A percentile compares a stretch with the other conserved stretches of the same genome.
These are phyloP conservation scores for Kwoniella shivajii DNA, from an alignment of 1,284 basidiomycete species.

Conservation along the genomic window DNA sequence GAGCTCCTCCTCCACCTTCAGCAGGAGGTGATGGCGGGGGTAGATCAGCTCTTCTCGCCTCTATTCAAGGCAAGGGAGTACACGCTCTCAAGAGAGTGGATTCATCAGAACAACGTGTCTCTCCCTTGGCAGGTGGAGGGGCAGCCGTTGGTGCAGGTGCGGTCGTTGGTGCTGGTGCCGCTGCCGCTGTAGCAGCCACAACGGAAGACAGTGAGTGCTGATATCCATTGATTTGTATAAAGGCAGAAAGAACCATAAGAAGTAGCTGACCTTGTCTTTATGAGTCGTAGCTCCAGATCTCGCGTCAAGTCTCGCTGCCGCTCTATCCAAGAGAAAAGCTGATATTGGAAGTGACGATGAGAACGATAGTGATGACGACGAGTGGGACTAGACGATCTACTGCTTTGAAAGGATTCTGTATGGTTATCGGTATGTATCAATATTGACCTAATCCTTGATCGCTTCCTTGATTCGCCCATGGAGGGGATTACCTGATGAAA, in stretches of 20 bases:
- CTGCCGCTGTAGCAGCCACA: conserved; percentile 30
- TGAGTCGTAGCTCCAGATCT: conserved; percentile 61
- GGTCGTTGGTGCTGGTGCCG: conserved; percentile 55
- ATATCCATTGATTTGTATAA: not conserved
- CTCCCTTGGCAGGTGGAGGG: conserved; percentile 57
- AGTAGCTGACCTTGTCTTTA: no score
- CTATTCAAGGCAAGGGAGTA: conserved; percentile 70
- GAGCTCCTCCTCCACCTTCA: conserved; percentile 52
- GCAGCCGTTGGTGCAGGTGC: conserved; percentile 56
- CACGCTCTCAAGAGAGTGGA: conserved; percentile 70
- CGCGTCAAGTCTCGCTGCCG: conserved; percentile 67
- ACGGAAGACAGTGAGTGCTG: conserved; percentile 36
- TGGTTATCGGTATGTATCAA: conserved; percentile 2
- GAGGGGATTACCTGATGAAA: no score
- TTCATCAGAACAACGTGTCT: conserved; percentile 39
- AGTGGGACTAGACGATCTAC: conserved; percentile 65
- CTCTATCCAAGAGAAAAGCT: conserved; percentile 76
- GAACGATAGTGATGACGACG: conserved; percentile 85
- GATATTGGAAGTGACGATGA: conserved; percentile 87
- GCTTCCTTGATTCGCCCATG: no score
- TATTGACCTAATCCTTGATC: not conserved
- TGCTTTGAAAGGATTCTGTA: not conserved
- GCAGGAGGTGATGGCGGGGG: conserved; percentile 44
- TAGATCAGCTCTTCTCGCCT: conserved; percentile 66
- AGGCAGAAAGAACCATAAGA: no score